Evolutionary conservation across 257 asterid species (phyloP).

Genomic region (Mitragyna speciosa): DNA sequence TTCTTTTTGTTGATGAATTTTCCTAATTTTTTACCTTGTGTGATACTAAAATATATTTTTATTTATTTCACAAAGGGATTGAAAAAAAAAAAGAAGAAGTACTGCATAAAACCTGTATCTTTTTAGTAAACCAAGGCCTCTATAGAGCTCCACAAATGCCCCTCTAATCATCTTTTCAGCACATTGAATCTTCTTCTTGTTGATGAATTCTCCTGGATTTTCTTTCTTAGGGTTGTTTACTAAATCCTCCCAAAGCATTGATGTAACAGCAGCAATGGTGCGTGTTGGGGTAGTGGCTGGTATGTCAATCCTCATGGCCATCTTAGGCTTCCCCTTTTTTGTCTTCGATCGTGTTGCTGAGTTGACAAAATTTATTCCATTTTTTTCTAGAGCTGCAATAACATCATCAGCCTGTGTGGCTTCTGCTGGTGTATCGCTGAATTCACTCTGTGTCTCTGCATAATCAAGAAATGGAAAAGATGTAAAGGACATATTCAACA

Average conservation of each 20-base stretch:
- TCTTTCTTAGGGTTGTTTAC: constrained; percentile 65
- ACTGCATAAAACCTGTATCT: constrained; percentile 61
- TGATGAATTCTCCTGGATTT: constrained; percentile 52
- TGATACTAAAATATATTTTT: no score
- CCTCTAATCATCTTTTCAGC: constrained; percentile 95
- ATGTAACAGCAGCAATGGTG: constrained; percentile 67
- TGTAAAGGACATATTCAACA: background rate
- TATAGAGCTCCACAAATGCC: constrained; percentile 86
- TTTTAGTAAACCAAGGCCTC: constrained; percentile 81
- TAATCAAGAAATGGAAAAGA: background rate
- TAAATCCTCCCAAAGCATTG: constrained; percentile 85
- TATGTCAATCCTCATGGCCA: constrained; percentile 67
- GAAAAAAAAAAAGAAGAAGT: background rate
- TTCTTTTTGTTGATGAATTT: constrained; percentile 61
- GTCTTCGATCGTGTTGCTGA: constrained; percentile 51
- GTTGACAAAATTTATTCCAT: constrained; percentile 56
- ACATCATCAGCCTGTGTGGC: constrained; percentile 47
- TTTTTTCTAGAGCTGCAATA: constrained; percentile 63
- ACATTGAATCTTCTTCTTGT: constrained; percentile 68
- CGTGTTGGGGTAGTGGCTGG: constrained; percentile 87
- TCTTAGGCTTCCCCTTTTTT: constrained; percentile 56
- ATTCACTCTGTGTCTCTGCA: constrained; percentile 61
- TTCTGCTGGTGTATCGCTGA: constrained; percentile 42
- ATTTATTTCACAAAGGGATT: background rate
- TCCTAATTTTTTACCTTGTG: no score